Evolutionary conservation across 257 asterid species (phyloP).

Genomic region (Solanum lycopersicoides): DNA sequence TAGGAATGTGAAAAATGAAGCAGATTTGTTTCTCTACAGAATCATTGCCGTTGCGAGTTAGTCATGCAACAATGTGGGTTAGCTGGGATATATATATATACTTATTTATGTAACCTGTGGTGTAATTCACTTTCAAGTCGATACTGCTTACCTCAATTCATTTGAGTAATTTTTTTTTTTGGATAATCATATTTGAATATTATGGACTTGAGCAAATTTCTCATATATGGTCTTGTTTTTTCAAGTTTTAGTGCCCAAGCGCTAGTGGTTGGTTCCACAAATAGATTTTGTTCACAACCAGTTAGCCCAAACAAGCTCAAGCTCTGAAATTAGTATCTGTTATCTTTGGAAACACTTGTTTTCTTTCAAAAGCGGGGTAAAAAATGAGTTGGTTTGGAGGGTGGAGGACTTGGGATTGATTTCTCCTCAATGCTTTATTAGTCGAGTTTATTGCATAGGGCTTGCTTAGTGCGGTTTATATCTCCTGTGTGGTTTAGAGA

Average conservation of each 20-base stretch:
- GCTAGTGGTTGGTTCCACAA: background rate
- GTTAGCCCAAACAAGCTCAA: background rate
- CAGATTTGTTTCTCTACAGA: background rate
- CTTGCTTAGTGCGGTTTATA: too few relatives aligned
- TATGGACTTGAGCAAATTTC: background rate
- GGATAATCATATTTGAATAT: background rate
- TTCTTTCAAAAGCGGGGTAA: background rate
- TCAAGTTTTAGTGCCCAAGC: background rate
- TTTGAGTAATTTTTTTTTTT: background rate
- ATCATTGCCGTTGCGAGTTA: background rate
- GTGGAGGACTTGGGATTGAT: fast-evolving
- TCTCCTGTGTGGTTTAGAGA: background rate
- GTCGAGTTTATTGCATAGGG: fast-evolving
- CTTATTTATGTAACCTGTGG: background rate
- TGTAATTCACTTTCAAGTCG: background rate
- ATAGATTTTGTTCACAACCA: background rate
- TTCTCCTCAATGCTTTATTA: fast-evolving
- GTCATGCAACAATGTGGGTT: background rate
- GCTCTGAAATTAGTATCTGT: background rate
- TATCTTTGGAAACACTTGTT: background rate
- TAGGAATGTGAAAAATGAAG: background rate
- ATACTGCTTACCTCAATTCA: background rate
- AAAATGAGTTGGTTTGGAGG: background rate
- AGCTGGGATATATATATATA: background rate
- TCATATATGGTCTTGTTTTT: background rate